These are phyloP conservation scores for Candida ficus DNA, from an alignment of 805 yeast genomes.

Conservation along the genomic window DNA sequence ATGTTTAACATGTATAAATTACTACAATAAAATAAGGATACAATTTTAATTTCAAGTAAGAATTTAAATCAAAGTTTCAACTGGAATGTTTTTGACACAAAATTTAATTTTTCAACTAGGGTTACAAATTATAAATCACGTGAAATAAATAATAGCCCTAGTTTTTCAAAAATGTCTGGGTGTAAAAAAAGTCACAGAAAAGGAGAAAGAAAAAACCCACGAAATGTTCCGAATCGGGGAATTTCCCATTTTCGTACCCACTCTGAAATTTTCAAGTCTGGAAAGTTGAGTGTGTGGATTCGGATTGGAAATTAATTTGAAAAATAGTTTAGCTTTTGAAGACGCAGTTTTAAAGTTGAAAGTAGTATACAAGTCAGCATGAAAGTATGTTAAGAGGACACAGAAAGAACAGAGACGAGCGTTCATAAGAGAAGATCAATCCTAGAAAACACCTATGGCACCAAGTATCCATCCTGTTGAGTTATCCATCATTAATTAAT, in stretches of 20 bases:
- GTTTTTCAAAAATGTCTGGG: no score
- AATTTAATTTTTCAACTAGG: no score
- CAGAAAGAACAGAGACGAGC: background rate
- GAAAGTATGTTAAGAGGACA: conserved; percentile 8
- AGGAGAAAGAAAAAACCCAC: background rate
- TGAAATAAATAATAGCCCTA: background rate
- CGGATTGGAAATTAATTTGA: conserved; percentile 19
- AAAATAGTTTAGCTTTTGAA: conserved; percentile 13
- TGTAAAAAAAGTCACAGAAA: background rate
- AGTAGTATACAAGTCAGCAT: conserved; percentile 10
- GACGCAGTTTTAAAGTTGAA: background rate
- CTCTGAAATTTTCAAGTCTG: conserved; percentile 17
- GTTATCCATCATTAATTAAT: background rate
- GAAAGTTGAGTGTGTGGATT: conserved; percentile 3
- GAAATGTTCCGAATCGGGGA: conserved; percentile 8
- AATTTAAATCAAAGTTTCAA: no score
- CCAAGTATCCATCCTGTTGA: background rate
- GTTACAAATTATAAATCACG: no score
- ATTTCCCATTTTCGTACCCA: conserved; percentile 15
- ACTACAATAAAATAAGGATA: no score
- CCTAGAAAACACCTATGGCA: no score
- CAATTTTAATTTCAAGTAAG: no score
- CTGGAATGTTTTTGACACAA: no score
- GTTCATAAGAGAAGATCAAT: background rate
- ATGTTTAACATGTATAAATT: no score